Evolutionary conservation across 441 rosid genomes (phyloP).

Genomic region (Melastoma candidum): DNA sequence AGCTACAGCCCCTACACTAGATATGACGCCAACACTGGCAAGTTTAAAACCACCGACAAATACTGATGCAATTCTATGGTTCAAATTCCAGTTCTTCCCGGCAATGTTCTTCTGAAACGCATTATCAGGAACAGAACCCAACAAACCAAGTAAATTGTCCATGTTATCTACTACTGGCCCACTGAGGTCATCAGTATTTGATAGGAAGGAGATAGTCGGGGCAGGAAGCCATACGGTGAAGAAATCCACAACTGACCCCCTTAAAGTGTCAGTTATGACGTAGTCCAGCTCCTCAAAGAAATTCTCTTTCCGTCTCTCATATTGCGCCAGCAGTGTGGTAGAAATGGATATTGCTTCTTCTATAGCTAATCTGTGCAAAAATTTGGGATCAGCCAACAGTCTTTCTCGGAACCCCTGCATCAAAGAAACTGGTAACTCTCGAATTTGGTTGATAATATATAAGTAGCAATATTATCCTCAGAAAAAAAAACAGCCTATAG

Average conservation of each 20-base stretch:
- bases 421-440: conserved; percentile 9
- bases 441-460: too few species aligned
- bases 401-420: conserved; percentile 93
- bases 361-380: conserved; percentile 81
- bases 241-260: conserved; percentile 78
- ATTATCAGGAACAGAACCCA: conserved; percentile 84
- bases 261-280: conserved; percentile 73
- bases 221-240: conserved; percentile 98
- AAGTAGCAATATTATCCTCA: too few species aligned
- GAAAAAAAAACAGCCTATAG: too few species aligned
- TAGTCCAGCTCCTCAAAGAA: conserved; percentile 88
- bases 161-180: conserved; percentile 33
- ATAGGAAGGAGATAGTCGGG: conserved; percentile 79
- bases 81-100: conserved; percentile 70
- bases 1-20: conserved; percentile 79
- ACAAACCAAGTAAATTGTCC: conserved; percentile 58
- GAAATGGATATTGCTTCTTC: conserved; percentile 89
- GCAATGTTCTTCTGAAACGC: conserved; percentile 87
- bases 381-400: conserved; percentile 88
- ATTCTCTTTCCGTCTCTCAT: conserved; percentile 72
- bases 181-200: conserved; percentile 43
- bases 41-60: conserved; percentile 79
- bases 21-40: conserved; percentile 73
- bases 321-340: conserved; percentile 86
- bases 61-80: conserved; percentile 73